Evolutionary conservation across 1,284 basidiomycete species (phyloP), one percentile per base, ranked within the genome.

Genomic region (Peniophora sp.): DNA sequence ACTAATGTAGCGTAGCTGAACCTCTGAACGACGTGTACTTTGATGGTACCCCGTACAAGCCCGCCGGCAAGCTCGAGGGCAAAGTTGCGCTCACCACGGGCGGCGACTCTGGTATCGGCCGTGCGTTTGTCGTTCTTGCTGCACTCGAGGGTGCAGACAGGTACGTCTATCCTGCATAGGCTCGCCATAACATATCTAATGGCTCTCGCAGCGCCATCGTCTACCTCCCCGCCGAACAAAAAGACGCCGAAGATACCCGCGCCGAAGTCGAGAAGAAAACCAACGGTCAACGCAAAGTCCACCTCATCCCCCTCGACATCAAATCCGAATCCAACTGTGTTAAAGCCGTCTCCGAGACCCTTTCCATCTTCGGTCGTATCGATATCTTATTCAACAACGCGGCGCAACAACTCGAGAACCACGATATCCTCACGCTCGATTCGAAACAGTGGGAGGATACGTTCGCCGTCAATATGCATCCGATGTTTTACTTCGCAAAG

Each of bases 91-190:
- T 78, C 55, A 68, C 78, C 52, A 77, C 75, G 3, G 74, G 77
- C 17, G 77, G 70, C 20, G 77, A 79, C 60, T 71, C 68, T 39
- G 76, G 77, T 17, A 79, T 78, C 45, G 74, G 75, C 3, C 58
- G 74, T 12, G 56, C 61, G 38, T 41, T 41, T 20, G 38, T 41
- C 38, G 16, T 41, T 41, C 38, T 41, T 32, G 23, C 50, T 71
- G 79, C 80, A 0, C 64, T 80, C 23, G 81, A 83, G 62, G 81
- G 81, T 5, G 80, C 79, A 19, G 72, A 78, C 19, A 41, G 38
- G 38, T 41, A 16, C 27, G 27, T 32, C 6, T 32, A 5, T 12
- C 27, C 6, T 32, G 27, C 19, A 16, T 16, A n/a, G 5, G n/a
- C 19, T 41, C n/a, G 5, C 19, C n/a, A 41, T 17, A 5, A 6